Base-by-base conservation (phyloP, 2,329 filamentous ascomycete genomes). In the Orbilia quercus region DNA sequence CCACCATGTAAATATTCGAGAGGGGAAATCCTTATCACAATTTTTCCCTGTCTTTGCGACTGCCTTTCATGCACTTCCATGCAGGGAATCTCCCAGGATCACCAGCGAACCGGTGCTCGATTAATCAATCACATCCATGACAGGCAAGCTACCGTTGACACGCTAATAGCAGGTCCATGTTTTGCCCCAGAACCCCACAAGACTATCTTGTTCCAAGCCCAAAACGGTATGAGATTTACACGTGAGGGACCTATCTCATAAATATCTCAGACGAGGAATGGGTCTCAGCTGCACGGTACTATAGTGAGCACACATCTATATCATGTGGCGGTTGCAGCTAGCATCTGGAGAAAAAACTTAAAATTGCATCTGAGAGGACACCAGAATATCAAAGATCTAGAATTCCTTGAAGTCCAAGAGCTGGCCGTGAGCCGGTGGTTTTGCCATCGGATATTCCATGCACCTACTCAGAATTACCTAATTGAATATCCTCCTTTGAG, bases 161-260 rank as follows among this genome's bases (percentile, higher is more conserved):
- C 16, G 42, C 48, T 40, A 45, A 55, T 16, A 48, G 53, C 7
- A 42, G 40, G 44, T 53, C 23, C 38, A 57, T 42, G 20, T 36
- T 66, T 66, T 58, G 62, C 42, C 44, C 50, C 51, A 57, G 54
- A 22, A 40, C 48, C 62, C 62, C 62, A 66, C 62, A 6, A 51
- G 42, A 58, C 62, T 66, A 66, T 42, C 14, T 51, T 51, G n/a
- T 44, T 31, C 44, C 55, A 44, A 34, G 51, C 14, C 22, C 20
- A 12, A 20, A 50, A 66, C 62, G 51, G 62, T 51, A 57, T 42
- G 50, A 40, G 14, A 58, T 47, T 42, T 28, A 31, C 62, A 66
- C 44, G 51, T 58, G 62, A 31, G 51, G 25, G 16, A 14, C 47
- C 36, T 18, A 28, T 23, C 36, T 28, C 20, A 16, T 14, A 34